These are phyloP conservation scores for Davidsoniella eucalypti DNA, from an alignment of 2,329 filamentous ascomycete species.

Conservation along the genomic window DNA sequence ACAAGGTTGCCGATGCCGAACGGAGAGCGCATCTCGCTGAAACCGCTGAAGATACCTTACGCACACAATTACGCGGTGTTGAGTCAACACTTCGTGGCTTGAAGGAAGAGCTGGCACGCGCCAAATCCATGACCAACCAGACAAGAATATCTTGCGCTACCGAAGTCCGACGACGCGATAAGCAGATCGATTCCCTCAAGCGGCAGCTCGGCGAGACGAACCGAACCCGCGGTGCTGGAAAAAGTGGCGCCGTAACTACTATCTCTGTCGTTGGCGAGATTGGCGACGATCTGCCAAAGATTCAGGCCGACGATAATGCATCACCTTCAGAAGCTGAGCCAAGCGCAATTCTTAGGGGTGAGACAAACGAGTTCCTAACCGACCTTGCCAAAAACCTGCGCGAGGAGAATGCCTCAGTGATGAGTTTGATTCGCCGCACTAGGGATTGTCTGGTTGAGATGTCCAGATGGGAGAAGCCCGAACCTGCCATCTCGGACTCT, in stretches of 20 bases:
- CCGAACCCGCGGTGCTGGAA: slow-evolving; percentile 40
- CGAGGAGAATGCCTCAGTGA: slow-evolving; percentile 78
- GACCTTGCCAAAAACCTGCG: slow-evolving; percentile 67
- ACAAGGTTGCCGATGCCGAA: slow-evolving; percentile 37
- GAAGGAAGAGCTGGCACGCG: slow-evolving; percentile 66
- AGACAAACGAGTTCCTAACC: slow-evolving; percentile 84
- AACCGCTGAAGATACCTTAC: slow-evolving; percentile 53
- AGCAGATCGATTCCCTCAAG: slow-evolving; percentile 78
- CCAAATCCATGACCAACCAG: slow-evolving; percentile 67
- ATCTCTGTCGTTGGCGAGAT: slow-evolving; percentile 41
- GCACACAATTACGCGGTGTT: slow-evolving; percentile 53
- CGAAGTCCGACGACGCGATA: slow-evolving; percentile 77
- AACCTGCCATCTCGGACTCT: slow-evolving; percentile 15
- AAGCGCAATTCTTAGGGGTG: slow-evolving; percentile 57
- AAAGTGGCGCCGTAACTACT: slow-evolving; percentile 36
- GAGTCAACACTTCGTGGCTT: slow-evolving; percentile 60
- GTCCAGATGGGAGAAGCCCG: slow-evolving; percentile 36
- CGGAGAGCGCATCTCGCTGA: slow-evolving; percentile 42
- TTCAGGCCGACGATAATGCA: slow-evolving; percentile 12
- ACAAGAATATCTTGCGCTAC: slow-evolving; percentile 75
- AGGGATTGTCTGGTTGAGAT: slow-evolving; percentile 55
- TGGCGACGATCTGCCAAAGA: slow-evolving; percentile 28
- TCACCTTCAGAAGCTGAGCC: slow-evolving; percentile 20
- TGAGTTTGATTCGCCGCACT: slow-evolving; percentile 54
- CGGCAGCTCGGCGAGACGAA: slow-evolving; percentile 62